A percentile compares a stretch with the other conserved stretches of the same genome.
phyloP scores from a whole-genome alignment of 257 asterid species.

The Scutellaria barbata region DNA sequence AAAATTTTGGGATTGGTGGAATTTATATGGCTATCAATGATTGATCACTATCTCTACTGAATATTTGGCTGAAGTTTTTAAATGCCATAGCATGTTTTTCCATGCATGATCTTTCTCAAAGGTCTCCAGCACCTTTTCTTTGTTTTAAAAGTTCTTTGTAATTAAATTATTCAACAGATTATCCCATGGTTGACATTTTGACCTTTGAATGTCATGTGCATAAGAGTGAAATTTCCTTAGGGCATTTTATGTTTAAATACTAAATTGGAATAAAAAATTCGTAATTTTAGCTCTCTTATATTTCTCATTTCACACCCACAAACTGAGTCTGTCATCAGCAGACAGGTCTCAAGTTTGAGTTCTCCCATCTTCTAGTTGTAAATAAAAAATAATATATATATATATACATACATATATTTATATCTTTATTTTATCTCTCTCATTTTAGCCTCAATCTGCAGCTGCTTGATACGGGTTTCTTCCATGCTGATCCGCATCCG shows the following conservation, averaged over 20 bases:
- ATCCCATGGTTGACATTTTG: not conserved
- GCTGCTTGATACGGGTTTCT: constrained; percentile 99
- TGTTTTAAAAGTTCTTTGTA: no score
- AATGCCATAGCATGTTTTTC: not conserved
- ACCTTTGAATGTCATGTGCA: constrained; percentile 6
- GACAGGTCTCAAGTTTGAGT: no score
- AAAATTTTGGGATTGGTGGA: not conserved
- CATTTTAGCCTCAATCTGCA: constrained; percentile 46
- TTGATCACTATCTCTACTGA: constrained; percentile 6
- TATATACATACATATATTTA: no score
- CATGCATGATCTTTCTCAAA: not conserved
- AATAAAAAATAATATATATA: no score
- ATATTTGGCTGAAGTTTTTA: not conserved
- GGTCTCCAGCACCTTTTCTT: not conserved
- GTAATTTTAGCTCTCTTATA: constrained; percentile 2
- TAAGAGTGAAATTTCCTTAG: not conserved
- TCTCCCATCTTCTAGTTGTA: no score
- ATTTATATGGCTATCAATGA: not conserved
- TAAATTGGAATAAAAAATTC: not conserved
- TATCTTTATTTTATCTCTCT: constrained; percentile 31
- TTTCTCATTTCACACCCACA: no score
- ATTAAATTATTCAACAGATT: no score
- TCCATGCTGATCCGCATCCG: constrained; percentile 99
- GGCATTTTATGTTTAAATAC: not conserved
- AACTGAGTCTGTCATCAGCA: no score